A percentile compares a stretch with the other conserved stretches of the same genome.
phyloP scores from a whole-genome alignment of 129 eudicot species.

The Lactuca saligna region DNA sequence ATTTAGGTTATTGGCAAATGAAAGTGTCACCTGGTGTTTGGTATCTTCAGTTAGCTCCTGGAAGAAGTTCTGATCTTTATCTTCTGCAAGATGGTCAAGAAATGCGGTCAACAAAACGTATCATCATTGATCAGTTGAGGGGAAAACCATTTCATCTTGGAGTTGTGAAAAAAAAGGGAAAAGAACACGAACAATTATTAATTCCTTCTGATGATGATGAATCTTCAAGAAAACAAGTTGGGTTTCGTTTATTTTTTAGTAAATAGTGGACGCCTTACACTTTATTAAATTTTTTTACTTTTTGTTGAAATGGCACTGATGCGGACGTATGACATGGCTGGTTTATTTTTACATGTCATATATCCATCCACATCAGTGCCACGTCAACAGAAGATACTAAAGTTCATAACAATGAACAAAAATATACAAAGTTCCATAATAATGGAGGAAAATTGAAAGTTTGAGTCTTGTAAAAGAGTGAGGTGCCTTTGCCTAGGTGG shows the following conservation, averaged over 20 bases:
- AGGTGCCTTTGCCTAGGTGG: background rate
- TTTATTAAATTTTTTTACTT: background rate
- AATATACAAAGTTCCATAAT: background rate
- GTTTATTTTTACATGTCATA: background rate
- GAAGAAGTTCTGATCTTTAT: conserved; percentile 96
- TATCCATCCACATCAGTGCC: background rate
- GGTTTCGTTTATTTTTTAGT: conserved; percentile 21
- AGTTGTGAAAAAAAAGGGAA: conserved; percentile 83
- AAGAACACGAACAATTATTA: conserved; percentile 75
- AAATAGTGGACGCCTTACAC: background rate
- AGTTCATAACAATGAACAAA: background rate
- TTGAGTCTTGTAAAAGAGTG: too few relatives aligned
- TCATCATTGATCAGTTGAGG: conserved; percentile 64
- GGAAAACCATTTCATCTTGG: conserved; percentile 90
- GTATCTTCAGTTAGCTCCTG: conserved; percentile 94
- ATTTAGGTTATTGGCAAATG: conserved; percentile 99
- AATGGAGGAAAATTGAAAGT: background rate
- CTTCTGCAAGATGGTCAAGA: conserved; percentile 58
- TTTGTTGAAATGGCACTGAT: background rate
- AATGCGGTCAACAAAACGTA: conserved; percentile 57
- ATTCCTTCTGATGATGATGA: conserved; percentile 65
- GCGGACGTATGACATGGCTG: background rate
- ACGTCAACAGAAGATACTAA: background rate
- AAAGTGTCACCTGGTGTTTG: conserved; percentile 93
- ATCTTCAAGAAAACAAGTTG: conserved; percentile 45